Percentiles rank a stretch among this genome's conserved stretches.
These are phyloP conservation scores for Kwoniella sp. DNA, from an alignment of 768 basidiomycete genomes.

Conservation along the genomic window DNA sequence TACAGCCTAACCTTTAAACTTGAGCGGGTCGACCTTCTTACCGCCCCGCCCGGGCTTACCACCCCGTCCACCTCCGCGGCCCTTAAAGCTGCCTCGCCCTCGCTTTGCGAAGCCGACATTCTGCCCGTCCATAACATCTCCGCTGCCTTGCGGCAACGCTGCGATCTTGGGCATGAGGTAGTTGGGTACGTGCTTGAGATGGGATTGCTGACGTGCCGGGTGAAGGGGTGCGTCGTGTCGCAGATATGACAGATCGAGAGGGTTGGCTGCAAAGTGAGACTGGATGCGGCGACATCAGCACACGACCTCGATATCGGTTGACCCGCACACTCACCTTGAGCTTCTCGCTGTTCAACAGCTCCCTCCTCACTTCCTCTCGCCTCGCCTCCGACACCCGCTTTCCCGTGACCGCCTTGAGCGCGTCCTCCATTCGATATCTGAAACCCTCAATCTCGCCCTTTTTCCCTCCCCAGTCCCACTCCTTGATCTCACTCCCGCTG, in stretches of 20 bases:
- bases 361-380: conserved; percentile 85
- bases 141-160: conserved; percentile 46
- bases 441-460: conserved; percentile 89
- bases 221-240: conserved; percentile 92
- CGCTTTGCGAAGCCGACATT: conserved; percentile 73
- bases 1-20: conserved; percentile 46
- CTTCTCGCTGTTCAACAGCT: conserved; percentile 92
- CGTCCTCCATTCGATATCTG: conserved; percentile 97
- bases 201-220: conserved; percentile 79
- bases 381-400: conserved; percentile 83
- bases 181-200: conserved; percentile 92
- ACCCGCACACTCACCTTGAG: conserved; percentile 65
- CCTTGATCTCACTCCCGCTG: conserved; percentile 62
- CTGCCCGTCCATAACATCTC: conserved; percentile 52
- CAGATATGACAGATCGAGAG: conserved; percentile 82
- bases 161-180: conserved; percentile 83
- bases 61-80: conserved; percentile 53
- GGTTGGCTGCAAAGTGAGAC: conserved; percentile 98
- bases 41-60: conserved; percentile 56
- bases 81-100: conserved; percentile 58
- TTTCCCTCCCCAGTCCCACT: conserved; percentile 85
- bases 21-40: conserved; percentile 76
- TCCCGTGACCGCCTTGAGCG: conserved; percentile 78
- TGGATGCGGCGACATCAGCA: conserved; percentile 48
- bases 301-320: neutral